These are phyloP conservation scores for Quillaja saponaria DNA, from an alignment of 306 rosid species.

Conservation along the genomic window DNA sequence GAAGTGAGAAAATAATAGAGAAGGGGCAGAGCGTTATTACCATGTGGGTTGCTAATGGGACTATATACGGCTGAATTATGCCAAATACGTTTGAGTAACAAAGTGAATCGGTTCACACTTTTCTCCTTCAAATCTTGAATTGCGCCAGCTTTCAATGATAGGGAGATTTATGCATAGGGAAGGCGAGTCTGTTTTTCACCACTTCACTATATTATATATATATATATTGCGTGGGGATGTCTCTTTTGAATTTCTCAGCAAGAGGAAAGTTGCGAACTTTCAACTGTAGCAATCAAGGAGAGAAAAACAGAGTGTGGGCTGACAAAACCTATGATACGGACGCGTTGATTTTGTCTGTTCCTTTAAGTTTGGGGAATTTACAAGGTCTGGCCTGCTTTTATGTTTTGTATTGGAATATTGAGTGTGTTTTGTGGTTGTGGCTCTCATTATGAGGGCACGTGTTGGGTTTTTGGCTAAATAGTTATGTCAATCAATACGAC, in stretches of 20 bases:
- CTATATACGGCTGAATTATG: constrained; percentile 22
- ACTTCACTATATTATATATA: background rate
- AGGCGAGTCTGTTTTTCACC: constrained; percentile 12
- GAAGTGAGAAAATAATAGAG: constrained; percentile 5
- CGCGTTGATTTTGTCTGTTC: constrained; percentile 25
- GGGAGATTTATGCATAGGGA: too few species aligned
- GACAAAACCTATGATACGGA: constrained; percentile 6
- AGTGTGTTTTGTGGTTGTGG: constrained; percentile 8
- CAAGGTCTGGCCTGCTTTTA: constrained; percentile 13
- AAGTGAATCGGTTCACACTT: constrained; percentile 43
- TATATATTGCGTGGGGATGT: background rate
- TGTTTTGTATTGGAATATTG: background rate
- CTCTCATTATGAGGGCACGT: background rate
- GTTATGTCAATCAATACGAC: too few species aligned
- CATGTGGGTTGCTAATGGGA: constrained; percentile 17
- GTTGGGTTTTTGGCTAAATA: background rate
- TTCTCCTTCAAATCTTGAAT: constrained; percentile 23
- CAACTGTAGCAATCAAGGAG: background rate
- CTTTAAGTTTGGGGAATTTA: constrained; percentile 3
- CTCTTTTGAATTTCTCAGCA: constrained; percentile 6
- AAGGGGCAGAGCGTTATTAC: constrained; percentile 32
- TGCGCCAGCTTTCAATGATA: constrained; percentile 40
- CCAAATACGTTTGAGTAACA: constrained; percentile 33
- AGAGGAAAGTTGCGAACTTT: constrained; percentile 32
- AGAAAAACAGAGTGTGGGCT: background rate